These are phyloP conservation scores for Penicillium verrucosum DNA, from an alignment of 2,329 filamentous ascomycete genomes.

Conservation along the genomic window DNA sequence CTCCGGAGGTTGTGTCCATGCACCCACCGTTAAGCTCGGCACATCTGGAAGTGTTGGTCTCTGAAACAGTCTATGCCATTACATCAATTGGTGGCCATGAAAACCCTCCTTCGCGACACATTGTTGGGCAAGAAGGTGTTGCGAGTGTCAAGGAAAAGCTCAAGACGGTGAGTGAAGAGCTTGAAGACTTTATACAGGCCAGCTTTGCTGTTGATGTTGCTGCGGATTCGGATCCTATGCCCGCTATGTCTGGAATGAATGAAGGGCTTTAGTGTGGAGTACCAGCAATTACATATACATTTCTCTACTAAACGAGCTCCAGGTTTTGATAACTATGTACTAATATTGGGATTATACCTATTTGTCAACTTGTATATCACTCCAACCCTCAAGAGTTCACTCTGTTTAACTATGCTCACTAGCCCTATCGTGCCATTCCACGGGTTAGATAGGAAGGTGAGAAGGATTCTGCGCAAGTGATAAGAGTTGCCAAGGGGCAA, in stretches of 20 bases:
- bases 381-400: neutral
- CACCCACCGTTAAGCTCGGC: slow-evolving; percentile 70
- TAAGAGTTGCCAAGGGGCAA: no score
- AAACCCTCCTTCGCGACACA: slow-evolving; percentile 90
- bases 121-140: slow-evolving; percentile 86
- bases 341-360: no score
- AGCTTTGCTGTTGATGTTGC: slow-evolving; percentile 72
- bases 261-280: slow-evolving; percentile 14
- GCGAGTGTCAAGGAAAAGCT: slow-evolving; percentile 90
- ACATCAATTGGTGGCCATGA: slow-evolving; percentile 92
- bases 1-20: slow-evolving; percentile 56
- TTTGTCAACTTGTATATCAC: neutral
- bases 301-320: neutral
- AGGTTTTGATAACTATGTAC: neutral
- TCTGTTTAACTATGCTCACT: neutral
- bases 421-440: no score
- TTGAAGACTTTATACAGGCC: slow-evolving; percentile 92
- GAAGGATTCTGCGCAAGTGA: no score
- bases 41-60: slow-evolving; percentile 70
- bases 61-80: slow-evolving; percentile 87
- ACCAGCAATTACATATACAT: neutral
- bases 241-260: slow-evolving; percentile 8
- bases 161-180: slow-evolving; percentile 90
- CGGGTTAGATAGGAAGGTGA: no score
- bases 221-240: slow-evolving; percentile 28